Base-by-base conservation (phyloP, 345 rosid species). In the Eucalyptus guilfoylei region DNA sequence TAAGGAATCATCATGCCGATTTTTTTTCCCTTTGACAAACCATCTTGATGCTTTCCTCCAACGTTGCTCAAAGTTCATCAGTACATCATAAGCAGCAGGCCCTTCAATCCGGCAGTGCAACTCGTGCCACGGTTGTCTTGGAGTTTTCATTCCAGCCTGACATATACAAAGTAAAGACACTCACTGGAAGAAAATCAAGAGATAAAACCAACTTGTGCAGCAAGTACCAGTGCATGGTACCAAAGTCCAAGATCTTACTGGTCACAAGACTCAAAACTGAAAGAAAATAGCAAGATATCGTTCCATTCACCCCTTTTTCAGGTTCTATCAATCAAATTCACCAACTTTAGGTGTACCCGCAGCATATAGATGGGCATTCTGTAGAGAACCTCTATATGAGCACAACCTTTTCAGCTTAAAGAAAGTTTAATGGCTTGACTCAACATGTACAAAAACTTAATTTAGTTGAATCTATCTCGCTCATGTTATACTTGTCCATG, bases 71-170 rank as follows among this genome's bases (percentile, higher is more conserved):
- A 97, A 97, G 95, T 97, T 97, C 88, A 94, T 96, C 90, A 97
- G 98, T 88, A 96, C 95, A 88, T 97, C 99, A 92, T 96, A 97
- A 48, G 97, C 99, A 49, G 99, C 99, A 88, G 99, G 97, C 60
- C 99, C 99, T 17, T 97, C 99, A 88, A 97, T 92, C 92, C 92
- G 93, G 93, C 98, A 95, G 89, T 97, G 99, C 93, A 96, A 92
- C 90, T 97, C 99, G 88, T 97, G 99, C 99, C 99, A 96, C 30
- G 99, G 98, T 91, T 97, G 96, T 92, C 99, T 96, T 83, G 98
- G 99, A 86, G 98, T 97, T 92, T 94, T 96, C 55, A 91, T 89
- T 80, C 92, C 95, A 90, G 91, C 91, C 99, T 97, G 90, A 83
- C 60, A 85, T 34, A 88, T 15, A 81, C 80, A 88, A 87, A 80